These are phyloP conservation scores for Protea cynaroides DNA, from an alignment of 164 flowering plant genomes.

Conservation along the genomic window DNA sequence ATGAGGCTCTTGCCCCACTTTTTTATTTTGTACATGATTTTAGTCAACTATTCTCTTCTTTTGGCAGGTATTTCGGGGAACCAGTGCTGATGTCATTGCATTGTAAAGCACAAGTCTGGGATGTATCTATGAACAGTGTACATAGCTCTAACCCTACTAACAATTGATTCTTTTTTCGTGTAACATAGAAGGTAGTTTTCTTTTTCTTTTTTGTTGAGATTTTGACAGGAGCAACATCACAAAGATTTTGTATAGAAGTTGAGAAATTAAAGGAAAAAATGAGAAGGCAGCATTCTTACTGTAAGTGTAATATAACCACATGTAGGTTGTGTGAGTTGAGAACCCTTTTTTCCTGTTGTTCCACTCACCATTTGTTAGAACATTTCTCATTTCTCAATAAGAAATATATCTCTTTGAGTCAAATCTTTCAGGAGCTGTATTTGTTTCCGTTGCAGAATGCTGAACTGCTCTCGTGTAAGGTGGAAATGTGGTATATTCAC, in stretches of 20 bases:
- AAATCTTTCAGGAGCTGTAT: background rate
- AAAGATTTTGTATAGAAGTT: slow-evolving; percentile 36
- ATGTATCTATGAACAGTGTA: slow-evolving; percentile 39
- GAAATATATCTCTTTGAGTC: background rate
- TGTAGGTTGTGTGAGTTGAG: slow-evolving; percentile 2
- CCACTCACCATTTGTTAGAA: background rate
- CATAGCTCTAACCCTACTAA: slow-evolving; percentile 43
- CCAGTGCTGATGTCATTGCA: slow-evolving; percentile 16
- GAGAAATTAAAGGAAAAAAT: slow-evolving; percentile 26
- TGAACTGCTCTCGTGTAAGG: background rate
- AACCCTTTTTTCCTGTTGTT: background rate
- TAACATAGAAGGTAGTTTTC: slow-evolving; percentile 26
- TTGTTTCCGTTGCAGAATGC: background rate
- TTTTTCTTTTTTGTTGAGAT: slow-evolving; percentile 11
- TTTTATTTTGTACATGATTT: background rate
- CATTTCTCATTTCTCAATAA: background rate
- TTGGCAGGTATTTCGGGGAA: slow-evolving; percentile 18
- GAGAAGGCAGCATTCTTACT: slow-evolving; percentile 15
- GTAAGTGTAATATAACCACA: slow-evolving; percentile 23
- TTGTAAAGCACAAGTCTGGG: slow-evolving; percentile 17
- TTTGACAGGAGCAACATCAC: slow-evolving; percentile 20
- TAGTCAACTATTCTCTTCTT: slow-evolving; percentile 11
- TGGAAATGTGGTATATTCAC: too few species aligned
- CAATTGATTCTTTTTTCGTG: slow-evolving; percentile 33
- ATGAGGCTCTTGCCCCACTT: background rate